Evolutionary conservation across 768 basidiomycete species (phyloP), one percentile per base, ranked within the genome.

Genomic region (Lentinula sp.): DNA sequence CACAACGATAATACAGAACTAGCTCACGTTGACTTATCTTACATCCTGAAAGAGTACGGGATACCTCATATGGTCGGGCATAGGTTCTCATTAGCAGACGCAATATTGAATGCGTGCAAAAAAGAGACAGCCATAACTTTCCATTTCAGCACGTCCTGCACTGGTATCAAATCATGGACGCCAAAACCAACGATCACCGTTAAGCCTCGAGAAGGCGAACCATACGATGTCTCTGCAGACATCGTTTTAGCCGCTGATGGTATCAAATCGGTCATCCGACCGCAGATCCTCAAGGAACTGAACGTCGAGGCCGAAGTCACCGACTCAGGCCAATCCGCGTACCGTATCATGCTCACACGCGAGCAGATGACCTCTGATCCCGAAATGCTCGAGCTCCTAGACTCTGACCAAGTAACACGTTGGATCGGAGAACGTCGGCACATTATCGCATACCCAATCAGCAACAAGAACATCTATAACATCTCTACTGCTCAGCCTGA

Each of bases 391-490:
- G 65, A 64, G 34, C 67, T 76, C 55, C 60, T 78, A 23, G 70
- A 72, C 11, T 64, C 69, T 4, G 67, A 69, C 31, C 61, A 64
- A 2, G 66, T 70, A 16, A 69, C 70, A 48, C 69, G 76, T 8
- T 78, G 76, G 76, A 76, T 77, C 15, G 76, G 74, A 2, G 59
- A 70, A 46, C 64, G 64, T 51, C 65, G 74, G 31, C 74, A 74
- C 39, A 73, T 74, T 51, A 75, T 74, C 50, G 74, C 75, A 0
- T 76, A 78, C 66, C 76, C 76, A 1, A 75, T 78, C 31, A 70
- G 70, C 13, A 64, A 63, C 28, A 66, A 74, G 63, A 64, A 62
- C 1, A 68, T 75, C 11, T 75, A 71, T 68, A 78, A 78, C 64
- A 70, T 78, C 57, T 71, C 72, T 16, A 73, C 74, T 10, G 63